Evolutionary conservation across 495 filamentous ascomycete species (phyloP).

Genomic region (Cladorrhinum samala): DNA sequence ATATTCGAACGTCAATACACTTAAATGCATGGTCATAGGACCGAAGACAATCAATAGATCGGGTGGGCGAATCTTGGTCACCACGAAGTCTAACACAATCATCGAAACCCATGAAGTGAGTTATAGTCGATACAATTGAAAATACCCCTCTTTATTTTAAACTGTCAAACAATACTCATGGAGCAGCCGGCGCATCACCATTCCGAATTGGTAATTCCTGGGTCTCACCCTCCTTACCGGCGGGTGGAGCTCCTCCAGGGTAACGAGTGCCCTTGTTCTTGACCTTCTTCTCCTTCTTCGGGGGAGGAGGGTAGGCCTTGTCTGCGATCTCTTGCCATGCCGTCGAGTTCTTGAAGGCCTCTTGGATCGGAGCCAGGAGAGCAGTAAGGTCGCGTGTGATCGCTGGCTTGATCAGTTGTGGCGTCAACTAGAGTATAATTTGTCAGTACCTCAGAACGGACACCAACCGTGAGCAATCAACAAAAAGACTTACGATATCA

Average conservation of each 20-base stretch:
- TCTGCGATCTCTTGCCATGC: conserved; percentile 79
- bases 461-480: background rate
- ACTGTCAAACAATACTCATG: background rate
- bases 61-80: too few species aligned
- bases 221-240: background rate
- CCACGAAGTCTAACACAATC: too few species aligned
- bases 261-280: conserved; percentile 65
- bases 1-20: too few species aligned
- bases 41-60: too few species aligned
- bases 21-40: too few species aligned
- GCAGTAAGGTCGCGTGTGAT: conserved; percentile 61
- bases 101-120: background rate
- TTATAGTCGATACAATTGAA: background rate
- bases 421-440: conserved; percentile 55
- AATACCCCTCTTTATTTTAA: background rate
- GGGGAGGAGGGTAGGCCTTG: conserved; percentile 47
- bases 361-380: conserved; percentile 70
- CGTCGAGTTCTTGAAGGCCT: conserved; percentile 56
- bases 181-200: conserved; percentile 5
- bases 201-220: conserved; percentile 12
- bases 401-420: conserved; percentile 77
- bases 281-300: conserved; percentile 23
- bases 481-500: conserved; percentile 60
- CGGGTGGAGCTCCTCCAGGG: conserved; percentile 18
- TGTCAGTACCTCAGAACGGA: conserved; percentile 14